Conservation (phyloP, 495 filamentous ascomycete genomes). For the Annulohypoxylon moriforme region DNA sequence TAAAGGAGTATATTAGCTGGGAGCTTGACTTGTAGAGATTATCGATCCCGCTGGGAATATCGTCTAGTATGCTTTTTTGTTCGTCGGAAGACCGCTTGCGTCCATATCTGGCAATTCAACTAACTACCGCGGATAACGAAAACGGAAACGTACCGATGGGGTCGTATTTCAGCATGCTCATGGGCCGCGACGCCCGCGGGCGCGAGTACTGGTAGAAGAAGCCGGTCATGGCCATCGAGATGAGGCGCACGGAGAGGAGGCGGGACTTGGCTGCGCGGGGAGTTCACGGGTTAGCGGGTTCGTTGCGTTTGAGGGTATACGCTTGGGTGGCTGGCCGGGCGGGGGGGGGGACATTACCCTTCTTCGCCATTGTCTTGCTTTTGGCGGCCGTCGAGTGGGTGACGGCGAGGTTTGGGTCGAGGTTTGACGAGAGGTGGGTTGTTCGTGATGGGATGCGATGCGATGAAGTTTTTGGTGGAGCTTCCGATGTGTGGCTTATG, state of each 20-base stretch:
- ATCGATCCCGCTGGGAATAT: background rate
- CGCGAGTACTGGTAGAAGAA: slow-evolving; percentile 92
- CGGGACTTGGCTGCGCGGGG: slow-evolving; percentile 81
- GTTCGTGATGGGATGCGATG: slow-evolving; percentile 25
- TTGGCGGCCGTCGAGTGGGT: slow-evolving; percentile 10
- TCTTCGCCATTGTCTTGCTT: slow-evolving; percentile 39
- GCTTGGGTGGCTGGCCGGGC: background rate
- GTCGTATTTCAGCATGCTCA: slow-evolving; percentile 99
- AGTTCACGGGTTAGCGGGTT: slow-evolving; percentile 20
- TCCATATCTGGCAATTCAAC: background rate
- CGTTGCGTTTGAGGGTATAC: background rate
- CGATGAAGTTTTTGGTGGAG: slow-evolving; percentile 42
- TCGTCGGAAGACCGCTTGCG: background rate
- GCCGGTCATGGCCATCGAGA: slow-evolving; percentile 99
- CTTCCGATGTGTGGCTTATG: slow-evolving; percentile 28
- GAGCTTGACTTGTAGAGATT: background rate
- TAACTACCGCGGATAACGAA: background rate
- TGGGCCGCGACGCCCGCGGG: slow-evolving; percentile 80
- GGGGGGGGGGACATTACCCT: slow-evolving; percentile 20
- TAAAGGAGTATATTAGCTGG: slow-evolving; percentile 11
- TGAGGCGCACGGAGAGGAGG: slow-evolving; percentile 88
- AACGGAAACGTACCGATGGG: slow-evolving; percentile 80
- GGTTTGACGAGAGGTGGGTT: background rate
- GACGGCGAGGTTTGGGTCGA: background rate
- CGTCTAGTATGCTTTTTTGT: background rate